Conservation (phyloP, 2,329 filamentous ascomycete species). For the Botryotinia convoluta region DNA sequence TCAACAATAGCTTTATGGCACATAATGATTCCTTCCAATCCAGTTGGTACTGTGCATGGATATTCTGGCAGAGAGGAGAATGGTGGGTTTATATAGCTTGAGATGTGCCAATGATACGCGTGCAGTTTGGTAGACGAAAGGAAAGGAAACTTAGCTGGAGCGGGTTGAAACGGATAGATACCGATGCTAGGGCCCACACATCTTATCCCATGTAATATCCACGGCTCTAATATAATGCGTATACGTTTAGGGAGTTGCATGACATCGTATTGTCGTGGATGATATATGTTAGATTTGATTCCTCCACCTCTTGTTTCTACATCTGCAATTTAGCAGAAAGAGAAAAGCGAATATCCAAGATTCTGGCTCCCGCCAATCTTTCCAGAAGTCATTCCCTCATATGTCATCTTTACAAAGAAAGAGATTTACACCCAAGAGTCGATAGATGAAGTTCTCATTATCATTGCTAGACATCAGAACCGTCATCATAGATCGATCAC, state of each 20-base stretch:
- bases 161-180: neutral
- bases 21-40: neutral
- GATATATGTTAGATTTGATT: neutral
- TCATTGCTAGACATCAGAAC: neutral
- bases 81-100: neutral
- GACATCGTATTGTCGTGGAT: neutral
- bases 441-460: neutral
- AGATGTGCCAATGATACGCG: neutral
- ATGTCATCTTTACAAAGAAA: neutral
- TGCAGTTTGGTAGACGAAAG: too few species aligned
- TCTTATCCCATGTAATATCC: neutral
- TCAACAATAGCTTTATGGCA: neutral
- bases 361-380: neutral
- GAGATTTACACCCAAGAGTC: rapidly evolving
- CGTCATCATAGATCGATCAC: neutral
- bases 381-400: neutral
- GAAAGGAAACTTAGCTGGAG: neutral
- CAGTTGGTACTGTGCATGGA: neutral
- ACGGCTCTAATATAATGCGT: rapidly evolving
- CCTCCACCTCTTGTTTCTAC: neutral
- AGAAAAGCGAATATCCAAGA: rapidly evolving
- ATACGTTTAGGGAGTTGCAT: rapidly evolving
- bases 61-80: neutral
- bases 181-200: neutral
- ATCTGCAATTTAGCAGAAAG: neutral